Evolutionary conservation across 495 filamentous ascomycete genomes (phyloP), one percentile per base, ranked within the genome.

Genomic region (Mycothermus thermophilus): DNA sequence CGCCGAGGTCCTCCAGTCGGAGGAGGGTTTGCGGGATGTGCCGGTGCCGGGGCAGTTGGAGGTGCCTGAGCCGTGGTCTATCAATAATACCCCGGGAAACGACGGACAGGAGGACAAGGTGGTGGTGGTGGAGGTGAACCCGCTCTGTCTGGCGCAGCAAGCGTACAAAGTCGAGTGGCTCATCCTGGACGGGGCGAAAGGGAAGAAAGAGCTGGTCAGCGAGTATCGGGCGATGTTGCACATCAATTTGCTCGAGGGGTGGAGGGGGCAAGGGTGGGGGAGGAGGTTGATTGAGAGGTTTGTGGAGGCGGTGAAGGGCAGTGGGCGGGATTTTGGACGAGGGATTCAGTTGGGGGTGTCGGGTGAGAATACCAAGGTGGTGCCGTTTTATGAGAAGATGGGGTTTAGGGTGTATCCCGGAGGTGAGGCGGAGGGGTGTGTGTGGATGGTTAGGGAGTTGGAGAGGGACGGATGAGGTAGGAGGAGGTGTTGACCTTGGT

Each of bases 371-470:
- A 43, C 32, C 0, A 57, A 61, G 50, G 62, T 62, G 7, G 57
- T 65, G 21, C 26, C 33, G 35, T 63, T 63, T 34, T 63, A 65
- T 40, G 55, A 63, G 40, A 44, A 35, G 43, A 31, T 55, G n/a
- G 60, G 59, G 24, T 64, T 61, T 27, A 45, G 46, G 35, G 40
- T 62, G 7, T 50, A 55, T 31, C 44, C 42, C 5, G 52, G 49
- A 0, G 54, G 52, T 0, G 58, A 55, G 40, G 37, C 25, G 44
- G 44, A 48, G 33, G 51, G 55, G 27, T 47, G 44, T 30, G 50
- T 63, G n/a, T 52, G 51, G 46, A 62, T 64, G 60, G 56, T 63
- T 13, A 46, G 35, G 34, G 54, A 62, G 32, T 26, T 59, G 43
- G 52, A 26, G 15, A 14, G 8, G 3, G 23, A 20, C 4, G 2